Base-by-base conservation (phyloP, 179 eudicot genomes). In the Beta macrorhiza region DNA sequence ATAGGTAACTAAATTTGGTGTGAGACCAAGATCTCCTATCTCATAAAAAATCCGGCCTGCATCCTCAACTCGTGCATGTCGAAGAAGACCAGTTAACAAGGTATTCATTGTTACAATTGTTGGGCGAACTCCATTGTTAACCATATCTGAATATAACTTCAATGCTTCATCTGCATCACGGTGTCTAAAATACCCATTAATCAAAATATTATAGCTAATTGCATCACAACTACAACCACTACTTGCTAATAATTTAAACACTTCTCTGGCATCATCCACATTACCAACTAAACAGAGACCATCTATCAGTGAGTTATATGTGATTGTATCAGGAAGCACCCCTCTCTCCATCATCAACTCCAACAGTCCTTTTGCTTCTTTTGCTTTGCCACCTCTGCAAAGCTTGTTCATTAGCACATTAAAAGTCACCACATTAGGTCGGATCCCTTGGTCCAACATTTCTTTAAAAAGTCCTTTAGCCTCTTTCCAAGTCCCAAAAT, bases 11-110 rank as follows among this genome's bases (percentile, higher is more conserved):
- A 79, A 75, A 78, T 80, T 47, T 8, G 90, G 90, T 32, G 17
- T 67, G 25, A 87, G 15, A 10, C 61, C 83, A 74, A 79, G 83
- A 68, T 55, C 75, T 77, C 81, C 75, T 74, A 89, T 87, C 62
- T 87, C 88, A 76, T 45, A 25, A 80, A 80, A 87, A 17, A 87
- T 14, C 15, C 62, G 82, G 16, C 58, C 67, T 16, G 91, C 90
- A 76, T 80, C 81, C 70, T 56, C 72, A 73, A 89, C 89, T 68
- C 75, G 82, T 56, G 86, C 78, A 55, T 75, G 53, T 5, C 79
- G 84, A 58, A 87, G 76, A 67, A 88, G 82, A 75, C 89, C 87
- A 19, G 75, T 81, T 55, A 88, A 76, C 79, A 91, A 80, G 56
- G 82, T 78, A 68, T 68, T 68, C 49, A 37, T 68, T 3, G 51